phyloP scores from a whole-genome alignment of 2,329 filamentous ascomycete genomes.

The Aspergillus sp. region DNA sequence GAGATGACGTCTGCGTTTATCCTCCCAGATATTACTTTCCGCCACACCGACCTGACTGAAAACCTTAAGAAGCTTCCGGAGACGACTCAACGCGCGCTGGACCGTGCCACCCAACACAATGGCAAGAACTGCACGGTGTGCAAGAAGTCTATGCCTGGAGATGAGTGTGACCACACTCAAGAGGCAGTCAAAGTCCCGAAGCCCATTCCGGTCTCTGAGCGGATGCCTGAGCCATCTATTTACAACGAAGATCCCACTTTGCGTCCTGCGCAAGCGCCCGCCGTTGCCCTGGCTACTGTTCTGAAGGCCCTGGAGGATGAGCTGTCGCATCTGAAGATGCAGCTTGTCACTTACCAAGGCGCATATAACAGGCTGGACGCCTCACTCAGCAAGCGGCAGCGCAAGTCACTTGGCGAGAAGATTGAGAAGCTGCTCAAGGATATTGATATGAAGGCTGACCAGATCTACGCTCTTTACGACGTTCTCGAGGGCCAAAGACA shows the following conservation, averaged over 20 bases:
- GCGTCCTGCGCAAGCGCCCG: slow-evolving; percentile 68
- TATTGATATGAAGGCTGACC: slow-evolving; percentile 74
- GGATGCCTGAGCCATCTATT: slow-evolving; percentile 45
- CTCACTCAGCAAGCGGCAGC: slow-evolving; percentile 66
- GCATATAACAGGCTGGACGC: slow-evolving; percentile 71
- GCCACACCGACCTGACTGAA: slow-evolving; percentile 33
- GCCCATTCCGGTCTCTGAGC: slow-evolving; percentile 56
- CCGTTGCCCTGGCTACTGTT: slow-evolving; percentile 76
- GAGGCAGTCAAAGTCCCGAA: slow-evolving; percentile 52
- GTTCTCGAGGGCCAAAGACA: slow-evolving; percentile 79
- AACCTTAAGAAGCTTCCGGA: slow-evolving; percentile 42
- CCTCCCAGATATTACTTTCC: slow-evolving; percentile 65
- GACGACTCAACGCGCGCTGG: slow-evolving; percentile 46
- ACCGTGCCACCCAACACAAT: slow-evolving; percentile 54
- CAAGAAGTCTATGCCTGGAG: slow-evolving; percentile 47
- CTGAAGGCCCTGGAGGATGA: slow-evolving; percentile 84
- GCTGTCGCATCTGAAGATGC: slow-evolving; percentile 73
- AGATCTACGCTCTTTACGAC: slow-evolving; percentile 82
- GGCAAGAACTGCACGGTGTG: slow-evolving; percentile 62
- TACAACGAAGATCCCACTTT: slow-evolving; percentile 64
- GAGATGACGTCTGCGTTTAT: slow-evolving; percentile 70
- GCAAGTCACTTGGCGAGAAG: slow-evolving; percentile 63
- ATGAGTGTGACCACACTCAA: slow-evolving; percentile 38
- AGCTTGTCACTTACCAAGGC: slow-evolving; percentile 65
- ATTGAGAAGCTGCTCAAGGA: slow-evolving; percentile 66